A percentile compares a stretch with the other conserved stretches of the same genome.
Conservation (phyloP, 1,284 basidiomycete species). For the Wallemia hederae region DNA sequence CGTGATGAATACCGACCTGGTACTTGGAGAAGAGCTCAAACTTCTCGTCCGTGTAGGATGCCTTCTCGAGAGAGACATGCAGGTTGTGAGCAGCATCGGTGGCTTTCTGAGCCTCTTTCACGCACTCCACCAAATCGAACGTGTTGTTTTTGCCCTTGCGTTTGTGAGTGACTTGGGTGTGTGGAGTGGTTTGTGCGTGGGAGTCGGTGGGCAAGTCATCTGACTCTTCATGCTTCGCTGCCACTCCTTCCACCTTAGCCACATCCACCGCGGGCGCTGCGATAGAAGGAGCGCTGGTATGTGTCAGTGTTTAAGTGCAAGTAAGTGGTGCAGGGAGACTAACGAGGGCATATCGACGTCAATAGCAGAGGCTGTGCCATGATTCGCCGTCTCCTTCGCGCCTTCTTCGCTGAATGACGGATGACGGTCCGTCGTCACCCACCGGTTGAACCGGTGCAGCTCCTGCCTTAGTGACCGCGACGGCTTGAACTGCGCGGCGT, state of each 20-base stretch:
- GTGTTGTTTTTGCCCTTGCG: conserved; percentile 5
- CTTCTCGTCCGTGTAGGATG: conserved; percentile 48
- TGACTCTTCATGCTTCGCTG: too few relatives aligned
- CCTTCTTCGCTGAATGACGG: conserved; percentile 20
- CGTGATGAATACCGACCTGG: conserved; percentile 45
- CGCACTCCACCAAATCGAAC: conserved; percentile 17
- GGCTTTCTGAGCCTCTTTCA: conserved; percentile 22
- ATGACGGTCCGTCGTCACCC: conserved; percentile 22
- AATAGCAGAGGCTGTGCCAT: background rate
- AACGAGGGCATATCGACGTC: background rate
- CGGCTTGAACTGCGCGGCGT: conserved; percentile 36
- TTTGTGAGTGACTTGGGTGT: background rate
- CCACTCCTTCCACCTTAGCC: too few relatives aligned
- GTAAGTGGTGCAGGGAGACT: background rate
- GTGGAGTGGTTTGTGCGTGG: background rate
- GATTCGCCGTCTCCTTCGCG: conserved; percentile 7
- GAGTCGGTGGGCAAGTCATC: too few relatives aligned
- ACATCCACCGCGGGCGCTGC: too few relatives aligned
- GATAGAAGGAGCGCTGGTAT: background rate
- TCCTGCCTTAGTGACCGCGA: conserved; percentile 52
- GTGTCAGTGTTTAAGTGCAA: background rate
- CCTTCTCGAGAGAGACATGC: conserved; percentile 32
- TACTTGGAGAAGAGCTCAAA: conserved; percentile 45
- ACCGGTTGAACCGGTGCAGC: conserved; percentile 32
- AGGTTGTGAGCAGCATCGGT: conserved; percentile 19